Percentiles rank a stretch among this genome's conserved stretches.
Evolutionary conservation across 495 filamentous ascomycete species (phyloP).

Genomic region (Evernia prunastri): DNA sequence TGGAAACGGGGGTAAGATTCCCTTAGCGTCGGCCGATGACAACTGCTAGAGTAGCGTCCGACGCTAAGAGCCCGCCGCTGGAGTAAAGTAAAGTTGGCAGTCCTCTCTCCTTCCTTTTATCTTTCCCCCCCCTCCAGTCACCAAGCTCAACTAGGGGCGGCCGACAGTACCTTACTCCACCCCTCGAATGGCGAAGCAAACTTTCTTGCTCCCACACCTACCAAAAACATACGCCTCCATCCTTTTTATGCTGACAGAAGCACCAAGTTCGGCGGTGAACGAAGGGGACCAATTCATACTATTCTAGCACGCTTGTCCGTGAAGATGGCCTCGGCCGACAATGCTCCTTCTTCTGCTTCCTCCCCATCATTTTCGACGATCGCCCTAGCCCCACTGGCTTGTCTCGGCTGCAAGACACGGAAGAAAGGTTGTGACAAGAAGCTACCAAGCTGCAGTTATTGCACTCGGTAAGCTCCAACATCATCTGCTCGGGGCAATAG

Average conservation of each 20-base stretch:
- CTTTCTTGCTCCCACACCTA: not conserved
- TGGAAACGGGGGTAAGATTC: not conserved
- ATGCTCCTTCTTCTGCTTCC: not conserved
- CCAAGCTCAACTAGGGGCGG: not conserved
- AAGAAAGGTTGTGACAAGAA: constrained; percentile 10
- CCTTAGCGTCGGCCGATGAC: not conserved
- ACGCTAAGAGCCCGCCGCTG: not conserved
- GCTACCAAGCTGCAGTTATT: constrained; percentile 4
- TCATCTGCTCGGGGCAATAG: not conserved
- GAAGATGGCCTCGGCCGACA: not conserved
- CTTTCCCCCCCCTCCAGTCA: not conserved
- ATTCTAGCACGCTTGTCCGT: not conserved
- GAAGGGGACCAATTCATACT: not conserved
- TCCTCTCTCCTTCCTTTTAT: not conserved
- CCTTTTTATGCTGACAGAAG: not conserved
- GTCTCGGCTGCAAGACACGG: not conserved
- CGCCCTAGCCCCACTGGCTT: constrained; percentile 3
- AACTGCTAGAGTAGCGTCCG: not conserved
- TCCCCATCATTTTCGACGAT: not conserved
- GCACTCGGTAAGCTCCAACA: not conserved
- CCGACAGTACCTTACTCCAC: too few relatives aligned
- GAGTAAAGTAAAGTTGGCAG: not conserved
- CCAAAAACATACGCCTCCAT: not conserved
- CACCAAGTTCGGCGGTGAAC: not conserved
- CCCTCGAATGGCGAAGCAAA: too few relatives aligned